Conservation (phyloP, 192 early-diverging fungal species). For the Oehlia diaphana region DNA sequence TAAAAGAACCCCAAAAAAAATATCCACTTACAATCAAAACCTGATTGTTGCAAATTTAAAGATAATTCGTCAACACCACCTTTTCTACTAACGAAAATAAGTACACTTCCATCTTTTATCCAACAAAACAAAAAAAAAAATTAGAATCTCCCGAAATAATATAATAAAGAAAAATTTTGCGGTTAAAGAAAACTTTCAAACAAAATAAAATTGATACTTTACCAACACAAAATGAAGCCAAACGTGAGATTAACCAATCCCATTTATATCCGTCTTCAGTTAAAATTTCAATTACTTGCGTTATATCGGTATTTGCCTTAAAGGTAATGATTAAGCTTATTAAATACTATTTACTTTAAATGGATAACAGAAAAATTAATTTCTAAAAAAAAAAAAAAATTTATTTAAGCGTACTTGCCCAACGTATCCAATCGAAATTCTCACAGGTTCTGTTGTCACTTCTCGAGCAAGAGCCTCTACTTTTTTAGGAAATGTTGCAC, state of each 20-base stretch:
- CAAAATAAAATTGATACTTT: constrained; percentile 17
- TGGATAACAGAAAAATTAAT: neutral
- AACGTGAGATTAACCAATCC: constrained; percentile 65
- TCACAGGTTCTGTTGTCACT: constrained; percentile 68
- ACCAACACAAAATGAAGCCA: constrained; percentile 58
- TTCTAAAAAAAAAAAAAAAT: too few relatives aligned
- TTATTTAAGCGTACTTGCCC: constrained; percentile 44
- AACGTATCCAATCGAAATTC: constrained; percentile 71
- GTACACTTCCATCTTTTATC: constrained; percentile 60
- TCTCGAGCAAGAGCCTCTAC: constrained; percentile 73
- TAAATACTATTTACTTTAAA: constrained; percentile 1
- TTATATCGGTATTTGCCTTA: constrained; percentile 73
- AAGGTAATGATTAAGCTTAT: neutral
- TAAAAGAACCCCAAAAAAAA: neutral
- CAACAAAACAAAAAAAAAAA: neutral
- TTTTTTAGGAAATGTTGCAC: constrained; percentile 74
- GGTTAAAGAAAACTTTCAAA: neutral
- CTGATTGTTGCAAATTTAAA: constrained; percentile 56
- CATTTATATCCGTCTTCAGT: constrained; percentile 71
- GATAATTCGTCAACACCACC: constrained; percentile 70
- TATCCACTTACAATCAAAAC: constrained; percentile 56
- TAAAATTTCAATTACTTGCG: constrained; percentile 63
- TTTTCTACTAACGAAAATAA: constrained; percentile 78
- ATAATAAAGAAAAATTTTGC: too few relatives aligned
- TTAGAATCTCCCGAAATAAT: too few relatives aligned